These are phyloP conservation scores for Podospora tetraspora DNA, from an alignment of 495 filamentous ascomycete genomes.

Conservation along the genomic window DNA sequence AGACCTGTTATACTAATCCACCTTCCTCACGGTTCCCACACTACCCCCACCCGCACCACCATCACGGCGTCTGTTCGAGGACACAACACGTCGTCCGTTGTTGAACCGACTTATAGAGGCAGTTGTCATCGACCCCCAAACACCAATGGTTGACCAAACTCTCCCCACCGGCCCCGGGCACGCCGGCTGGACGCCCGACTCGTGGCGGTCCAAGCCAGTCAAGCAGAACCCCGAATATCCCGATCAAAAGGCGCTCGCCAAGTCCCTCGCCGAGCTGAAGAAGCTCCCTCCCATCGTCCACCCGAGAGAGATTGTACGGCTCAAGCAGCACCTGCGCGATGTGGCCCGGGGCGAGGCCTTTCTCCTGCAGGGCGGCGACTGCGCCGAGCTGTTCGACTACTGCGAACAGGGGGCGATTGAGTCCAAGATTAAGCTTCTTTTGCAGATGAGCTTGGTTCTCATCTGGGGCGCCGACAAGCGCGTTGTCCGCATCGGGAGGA, in stretches of 20 bases:
- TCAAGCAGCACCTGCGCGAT: slow-evolving; percentile 71
- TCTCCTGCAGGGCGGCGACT: slow-evolving; percentile 93
- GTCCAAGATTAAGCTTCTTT: slow-evolving; percentile 88
- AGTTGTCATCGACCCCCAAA: background rate
- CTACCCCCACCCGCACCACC: background rate
- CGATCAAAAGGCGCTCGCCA: slow-evolving; percentile 57
- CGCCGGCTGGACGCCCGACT: slow-evolving; percentile 52
- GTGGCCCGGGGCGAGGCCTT: slow-evolving; percentile 91
- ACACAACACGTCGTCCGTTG: background rate
- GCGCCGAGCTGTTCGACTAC: slow-evolving; percentile 96
- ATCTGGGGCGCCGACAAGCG: slow-evolving; percentile 88
- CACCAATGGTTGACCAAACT: slow-evolving; percentile 14
- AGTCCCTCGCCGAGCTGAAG: slow-evolving; percentile 64
- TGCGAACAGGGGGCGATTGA: slow-evolving; percentile 85
- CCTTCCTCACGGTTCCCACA: background rate
- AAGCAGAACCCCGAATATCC: slow-evolving; percentile 83
- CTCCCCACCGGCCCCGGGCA: slow-evolving; percentile 5
- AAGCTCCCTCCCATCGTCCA: slow-evolving; percentile 86
- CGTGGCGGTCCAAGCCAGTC: slow-evolving; percentile 87
- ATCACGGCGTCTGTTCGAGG: background rate
- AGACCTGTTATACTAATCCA: background rate
- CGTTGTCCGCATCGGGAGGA: slow-evolving; percentile 88
- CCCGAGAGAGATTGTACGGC: slow-evolving; percentile 71
- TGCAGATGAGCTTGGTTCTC: slow-evolving; percentile 93
- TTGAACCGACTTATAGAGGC: background rate